Conservation (phyloP, 2,329 filamentous ascomycete genomes). For the Colletotrichum euphorbiae region DNA sequence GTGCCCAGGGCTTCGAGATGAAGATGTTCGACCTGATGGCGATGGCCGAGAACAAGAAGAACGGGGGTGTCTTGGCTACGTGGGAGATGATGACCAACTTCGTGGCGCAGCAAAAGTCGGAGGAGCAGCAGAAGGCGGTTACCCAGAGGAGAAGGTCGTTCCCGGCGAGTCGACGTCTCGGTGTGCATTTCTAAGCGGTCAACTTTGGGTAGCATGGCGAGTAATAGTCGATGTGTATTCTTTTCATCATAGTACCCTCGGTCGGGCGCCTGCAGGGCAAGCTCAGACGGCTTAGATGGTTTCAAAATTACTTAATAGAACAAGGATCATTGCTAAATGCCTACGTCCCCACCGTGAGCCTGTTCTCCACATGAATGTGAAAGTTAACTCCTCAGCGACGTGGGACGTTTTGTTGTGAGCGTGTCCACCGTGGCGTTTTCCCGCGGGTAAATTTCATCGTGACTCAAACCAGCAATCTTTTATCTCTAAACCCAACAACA, state of each 20-base stretch:
- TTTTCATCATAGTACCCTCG: constrained; percentile 29
- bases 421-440: background rate
- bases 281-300: constrained; percentile 5
- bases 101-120: constrained; percentile 24
- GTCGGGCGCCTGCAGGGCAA: constrained; percentile 24
- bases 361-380: too few species aligned
- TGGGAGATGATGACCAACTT: constrained; percentile 35
- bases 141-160: constrained; percentile 17
- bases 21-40: constrained; percentile 35
- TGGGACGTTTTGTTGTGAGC: too few species aligned
- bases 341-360: background rate
- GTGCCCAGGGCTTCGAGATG: constrained; percentile 27
- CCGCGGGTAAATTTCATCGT: background rate
- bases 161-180: constrained; percentile 26
- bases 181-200: constrained; percentile 25
- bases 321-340: constrained; percentile 4
- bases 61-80: constrained; percentile 26
- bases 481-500: background rate
- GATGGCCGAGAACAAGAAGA: constrained; percentile 30
- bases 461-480: background rate
- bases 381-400: too few species aligned
- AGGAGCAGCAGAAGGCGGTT: constrained; percentile 20
- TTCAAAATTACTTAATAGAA: constrained; percentile 19
- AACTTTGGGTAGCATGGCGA: constrained; percentile 30
- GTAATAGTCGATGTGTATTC: constrained; percentile 34